These are phyloP conservation scores for Blastobotrys americana DNA, from an alignment of 805 yeast species.

Conservation along the genomic window DNA sequence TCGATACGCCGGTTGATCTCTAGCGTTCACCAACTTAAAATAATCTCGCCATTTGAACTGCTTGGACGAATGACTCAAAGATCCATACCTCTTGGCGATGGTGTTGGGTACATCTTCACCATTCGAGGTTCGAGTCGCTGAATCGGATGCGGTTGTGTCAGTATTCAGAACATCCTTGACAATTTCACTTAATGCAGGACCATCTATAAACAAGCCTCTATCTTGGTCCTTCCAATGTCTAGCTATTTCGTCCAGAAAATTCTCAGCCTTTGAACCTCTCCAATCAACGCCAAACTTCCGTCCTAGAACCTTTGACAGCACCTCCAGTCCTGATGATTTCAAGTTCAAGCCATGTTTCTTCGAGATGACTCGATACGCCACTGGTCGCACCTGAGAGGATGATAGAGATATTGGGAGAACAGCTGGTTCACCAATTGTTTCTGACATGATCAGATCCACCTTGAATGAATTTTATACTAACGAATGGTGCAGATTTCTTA, in stretches of 20 bases:
- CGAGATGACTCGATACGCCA: conserved; percentile 83
- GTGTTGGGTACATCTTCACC: conserved; percentile 1
- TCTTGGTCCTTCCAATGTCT: conserved; percentile 83
- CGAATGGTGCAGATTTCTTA: too few species aligned
- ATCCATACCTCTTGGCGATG: conserved; percentile 2
- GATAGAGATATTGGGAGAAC: conserved; percentile 70
- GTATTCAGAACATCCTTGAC: conserved; percentile 46
- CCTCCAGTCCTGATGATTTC: conserved; percentile 73
- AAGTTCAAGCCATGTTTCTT: conserved; percentile 89
- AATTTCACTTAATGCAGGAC: conserved; percentile 56
- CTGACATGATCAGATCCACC: too few species aligned
- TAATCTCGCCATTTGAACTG: conserved; percentile 62
- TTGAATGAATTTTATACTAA: too few species aligned
- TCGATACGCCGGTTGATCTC: conserved; percentile 53
- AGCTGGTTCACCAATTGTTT: too few species aligned
- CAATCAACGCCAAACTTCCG: conserved; percentile 76
- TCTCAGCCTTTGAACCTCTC: conserved; percentile 60
- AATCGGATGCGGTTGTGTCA: conserved; percentile 2
- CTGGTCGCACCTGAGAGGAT: conserved; percentile 79
- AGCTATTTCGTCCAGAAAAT: conserved; percentile 70
- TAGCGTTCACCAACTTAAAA: conserved; percentile 57
- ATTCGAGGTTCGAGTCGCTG: conserved; percentile 2
- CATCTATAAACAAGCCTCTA: conserved; percentile 78
- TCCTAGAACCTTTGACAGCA: conserved; percentile 70
- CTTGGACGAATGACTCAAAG: neutral